Conservation (phyloP, 2,329 filamentous ascomycete species). For the Penicillium brevicompactum region DNA sequence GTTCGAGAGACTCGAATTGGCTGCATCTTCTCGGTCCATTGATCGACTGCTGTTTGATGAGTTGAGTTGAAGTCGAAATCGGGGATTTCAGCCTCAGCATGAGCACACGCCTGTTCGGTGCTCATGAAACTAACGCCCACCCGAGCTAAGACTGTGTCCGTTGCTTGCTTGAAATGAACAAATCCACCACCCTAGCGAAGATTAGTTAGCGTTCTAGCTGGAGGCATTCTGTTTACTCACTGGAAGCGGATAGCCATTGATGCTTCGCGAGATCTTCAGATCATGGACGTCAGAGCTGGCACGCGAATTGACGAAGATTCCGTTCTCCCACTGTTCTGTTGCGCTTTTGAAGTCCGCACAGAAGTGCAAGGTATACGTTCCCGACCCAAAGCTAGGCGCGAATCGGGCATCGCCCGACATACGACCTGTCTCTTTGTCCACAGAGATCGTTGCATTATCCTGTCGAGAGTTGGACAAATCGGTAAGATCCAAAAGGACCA, state of each 20-base stretch:
- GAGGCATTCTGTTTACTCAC: conserved; percentile 16
- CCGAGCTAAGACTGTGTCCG: conserved; percentile 60
- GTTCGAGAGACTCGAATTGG: conserved; percentile 39
- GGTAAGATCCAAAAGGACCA: conserved; percentile 66
- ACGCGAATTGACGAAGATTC: conserved; percentile 65
- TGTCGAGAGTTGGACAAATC: conserved; percentile 64
- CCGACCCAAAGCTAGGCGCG: conserved; percentile 65
- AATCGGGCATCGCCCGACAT: conserved; percentile 66
- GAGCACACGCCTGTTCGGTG: conserved; percentile 64
- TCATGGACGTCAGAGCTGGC: conserved; percentile 57
- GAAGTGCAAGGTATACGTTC: conserved; percentile 62
- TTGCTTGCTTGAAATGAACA: conserved; percentile 60
- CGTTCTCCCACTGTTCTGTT: conserved; percentile 58
- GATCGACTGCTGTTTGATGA: conserved; percentile 53
- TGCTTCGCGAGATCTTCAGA: conserved; percentile 57
- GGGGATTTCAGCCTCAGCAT: conserved; percentile 68
- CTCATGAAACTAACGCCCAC: conserved; percentile 72
- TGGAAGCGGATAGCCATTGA: conserved; percentile 59
- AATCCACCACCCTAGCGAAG: conserved; percentile 62
- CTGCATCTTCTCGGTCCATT: conserved; percentile 61
- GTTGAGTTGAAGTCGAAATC: conserved; percentile 63
- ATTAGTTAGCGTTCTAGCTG: neutral
- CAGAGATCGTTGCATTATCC: conserved; percentile 61
- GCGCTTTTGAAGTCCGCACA: conserved; percentile 66
- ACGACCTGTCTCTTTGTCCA: conserved; percentile 59